A percentile compares a stretch with the other conserved stretches of the same genome.
phyloP scores from a whole-genome alignment of 306 rosid genomes.

The Cyclanthera cordifolia region DNA sequence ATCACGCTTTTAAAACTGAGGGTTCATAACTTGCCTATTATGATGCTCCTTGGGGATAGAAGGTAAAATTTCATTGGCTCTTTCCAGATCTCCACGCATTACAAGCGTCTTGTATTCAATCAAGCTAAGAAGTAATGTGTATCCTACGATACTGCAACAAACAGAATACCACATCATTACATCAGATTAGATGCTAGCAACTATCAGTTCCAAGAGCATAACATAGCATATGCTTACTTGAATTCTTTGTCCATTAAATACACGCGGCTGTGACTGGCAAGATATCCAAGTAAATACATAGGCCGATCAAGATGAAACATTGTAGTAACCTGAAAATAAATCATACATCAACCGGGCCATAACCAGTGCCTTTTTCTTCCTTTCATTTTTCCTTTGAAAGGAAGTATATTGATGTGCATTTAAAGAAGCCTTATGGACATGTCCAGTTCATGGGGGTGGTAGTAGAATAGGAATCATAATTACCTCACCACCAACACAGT shows the following conservation, averaged over 20 bases:
- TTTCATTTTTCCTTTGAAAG: not conserved
- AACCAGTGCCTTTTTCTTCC: not conserved
- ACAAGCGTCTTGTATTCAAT: constrained; percentile 97
- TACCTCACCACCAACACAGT: constrained; percentile 99
- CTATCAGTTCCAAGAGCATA: constrained; percentile 12
- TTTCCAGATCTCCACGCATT: constrained; percentile 89
- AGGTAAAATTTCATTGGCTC: constrained; percentile 67
- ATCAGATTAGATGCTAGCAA: constrained; percentile 18
- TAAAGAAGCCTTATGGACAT: not conserved
- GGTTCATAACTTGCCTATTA: constrained; percentile 41
- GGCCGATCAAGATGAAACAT: constrained; percentile 99
- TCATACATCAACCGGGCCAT: constrained; percentile 19
- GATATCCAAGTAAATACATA: constrained; percentile 96
- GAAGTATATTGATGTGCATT: not conserved
- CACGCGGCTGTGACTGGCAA: constrained; percentile 83
- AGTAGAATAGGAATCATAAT: not conserved
- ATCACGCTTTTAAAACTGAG: not conserved
- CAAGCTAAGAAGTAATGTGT: constrained; percentile 87
- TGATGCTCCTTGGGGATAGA: constrained; percentile 84
- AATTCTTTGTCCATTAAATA: constrained; percentile 90
- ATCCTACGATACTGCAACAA: constrained; percentile 66
- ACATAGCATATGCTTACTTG: constrained; percentile 41
- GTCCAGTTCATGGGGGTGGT: not conserved
- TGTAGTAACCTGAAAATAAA: constrained; percentile 75
- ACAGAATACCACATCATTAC: constrained; percentile 4